Conservation (phyloP, 768 basidiomycete species). For the Mycena latifolia region DNA sequence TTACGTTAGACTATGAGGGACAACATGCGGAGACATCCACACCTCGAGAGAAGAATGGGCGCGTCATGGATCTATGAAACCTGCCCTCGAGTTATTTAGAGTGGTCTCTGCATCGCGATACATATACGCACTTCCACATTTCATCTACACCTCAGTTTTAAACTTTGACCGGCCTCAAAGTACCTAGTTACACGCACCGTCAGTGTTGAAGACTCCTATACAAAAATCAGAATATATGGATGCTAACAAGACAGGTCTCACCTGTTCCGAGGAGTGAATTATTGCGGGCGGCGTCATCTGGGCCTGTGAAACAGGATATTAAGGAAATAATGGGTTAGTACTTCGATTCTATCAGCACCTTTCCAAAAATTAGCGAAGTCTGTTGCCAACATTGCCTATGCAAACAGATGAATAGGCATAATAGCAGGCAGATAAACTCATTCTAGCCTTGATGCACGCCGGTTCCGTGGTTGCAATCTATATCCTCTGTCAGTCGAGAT, state of each 20-base stretch:
- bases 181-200: constrained; percentile 44
- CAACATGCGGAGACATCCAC: too few relatives aligned
- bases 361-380: constrained; percentile 34
- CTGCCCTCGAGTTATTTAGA: constrained; percentile 28
- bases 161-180: neutral
- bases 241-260: constrained; percentile 35
- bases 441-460: constrained; percentile 52
- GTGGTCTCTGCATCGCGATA: too few relatives aligned
- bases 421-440: neutral
- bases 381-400: constrained; percentile 46
- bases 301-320: neutral
- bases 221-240: neutral
- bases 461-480: constrained; percentile 55
- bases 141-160: constrained; percentile 41
- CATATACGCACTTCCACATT: constrained; percentile 57
- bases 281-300: constrained; percentile 1
- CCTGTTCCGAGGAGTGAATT: constrained; percentile 47
- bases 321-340: too few relatives aligned
- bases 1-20: too few relatives aligned
- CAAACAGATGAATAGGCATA: neutral
- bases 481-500: neutral
- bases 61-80: constrained; percentile 58
- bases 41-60: constrained; percentile 56
- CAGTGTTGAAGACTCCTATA: constrained; percentile 57
- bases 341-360: too few relatives aligned